Evolutionary conservation across 169 alveolate genomes (phyloP), one percentile per base, ranked within the genome.

Genomic region (Plasmodium relictum): DNA sequence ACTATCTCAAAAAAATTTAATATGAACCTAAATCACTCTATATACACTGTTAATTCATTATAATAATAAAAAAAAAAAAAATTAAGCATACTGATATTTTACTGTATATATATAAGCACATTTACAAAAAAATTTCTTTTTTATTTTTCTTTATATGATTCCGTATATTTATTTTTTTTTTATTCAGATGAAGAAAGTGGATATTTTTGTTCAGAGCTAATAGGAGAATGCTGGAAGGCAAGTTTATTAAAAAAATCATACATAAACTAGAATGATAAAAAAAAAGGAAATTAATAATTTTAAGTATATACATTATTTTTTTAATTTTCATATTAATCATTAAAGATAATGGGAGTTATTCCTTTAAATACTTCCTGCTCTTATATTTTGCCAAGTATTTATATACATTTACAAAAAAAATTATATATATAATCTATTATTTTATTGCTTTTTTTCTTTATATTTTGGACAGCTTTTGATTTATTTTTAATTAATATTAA

Each of bases 151-250:
- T 31, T 2, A 31, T 31, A 31, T 31, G 1, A 3, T 31, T 31
- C 3, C 39, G 14, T 56, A 6, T 73, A 42, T 56, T 5, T 52
- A 26, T 6, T 16, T 42, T 61, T 52, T 70, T 52, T 24, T 10
- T 14, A 45, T 24, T 12, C 22, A 37, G 44, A 70, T 31, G 88
- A 62, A 41, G 52, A 44, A 22, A 41, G 39, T 12, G 74, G 88
- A 18, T 76, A 76, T 62, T 76, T 76, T 42, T 76, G 88, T 71
- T 76, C 88, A 41, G 88, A 76, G 31, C 31, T 76, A 24, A 76
- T 76, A 76, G 88, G 76, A 44, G 88, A 76, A 26, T 76, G 88
- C 41, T 76, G 88, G 88, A 76, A 76, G 69, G 88, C 63, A 63
- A 6, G 26, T 31, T 26, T 44, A 42, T 20, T 10, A 62, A 42